Evolutionary conservation across 768 basidiomycete species (phyloP).

Genomic region (Xerocomellus chrysenteron): DNA sequence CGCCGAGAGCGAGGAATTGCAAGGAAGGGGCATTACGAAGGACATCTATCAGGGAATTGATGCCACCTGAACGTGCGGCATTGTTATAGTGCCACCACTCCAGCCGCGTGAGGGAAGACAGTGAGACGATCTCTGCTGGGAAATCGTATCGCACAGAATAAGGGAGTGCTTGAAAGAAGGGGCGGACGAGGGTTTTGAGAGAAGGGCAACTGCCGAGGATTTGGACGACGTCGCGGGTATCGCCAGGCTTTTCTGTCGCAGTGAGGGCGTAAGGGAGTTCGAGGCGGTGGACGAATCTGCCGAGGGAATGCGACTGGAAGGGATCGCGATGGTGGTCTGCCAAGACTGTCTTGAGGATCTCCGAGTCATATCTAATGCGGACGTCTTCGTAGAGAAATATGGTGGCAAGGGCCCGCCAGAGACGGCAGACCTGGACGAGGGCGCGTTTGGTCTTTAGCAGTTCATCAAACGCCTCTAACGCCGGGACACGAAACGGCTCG

Average conservation of each 20-base stretch:
- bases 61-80: conserved; percentile 62
- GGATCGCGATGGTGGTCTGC: conserved; percentile 7
- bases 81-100: conserved; percentile 65
- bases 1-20: conserved; percentile 57
- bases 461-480: conserved; percentile 28
- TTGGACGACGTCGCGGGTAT: conserved; percentile 39
- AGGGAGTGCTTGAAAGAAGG: conserved; percentile 28
- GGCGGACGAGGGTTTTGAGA: conserved; percentile 56
- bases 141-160: conserved; percentile 48
- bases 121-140: conserved; percentile 44
- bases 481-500: conserved; percentile 46
- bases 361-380: conserved; percentile 35
- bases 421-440: conserved; percentile 55
- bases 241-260: conserved; percentile 33
- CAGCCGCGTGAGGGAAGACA: conserved; percentile 56
- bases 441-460: conserved; percentile 36
- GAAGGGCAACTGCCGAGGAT: conserved; percentile 49
- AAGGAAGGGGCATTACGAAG: conserved; percentile 54
- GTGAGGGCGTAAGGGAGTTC: conserved; percentile 60
- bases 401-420: conserved; percentile 51
- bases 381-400: conserved; percentile 55
- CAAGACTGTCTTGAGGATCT: conserved; percentile 35
- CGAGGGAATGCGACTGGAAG: conserved; percentile 22
- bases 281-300: conserved; percentile 50
- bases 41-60: conserved; percentile 58